Evolutionary conservation across 2,329 filamentous ascomycete genomes (phyloP).

Genomic region (Aureobasidium sp.): DNA sequence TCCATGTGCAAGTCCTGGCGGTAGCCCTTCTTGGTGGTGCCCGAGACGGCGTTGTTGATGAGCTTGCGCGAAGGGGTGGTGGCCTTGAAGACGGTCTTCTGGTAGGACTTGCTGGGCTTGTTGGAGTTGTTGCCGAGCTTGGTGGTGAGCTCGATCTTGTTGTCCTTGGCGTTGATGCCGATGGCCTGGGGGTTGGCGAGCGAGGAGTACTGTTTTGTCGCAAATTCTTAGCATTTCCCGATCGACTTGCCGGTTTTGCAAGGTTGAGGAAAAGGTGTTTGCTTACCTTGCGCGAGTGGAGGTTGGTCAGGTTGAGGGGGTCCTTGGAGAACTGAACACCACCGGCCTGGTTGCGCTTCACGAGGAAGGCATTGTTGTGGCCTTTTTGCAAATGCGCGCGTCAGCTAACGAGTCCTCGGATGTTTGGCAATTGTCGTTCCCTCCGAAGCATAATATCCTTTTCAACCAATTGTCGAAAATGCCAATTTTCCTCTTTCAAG

Average conservation of each 20-base stretch:
- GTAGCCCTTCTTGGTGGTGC: constrained; percentile 77
- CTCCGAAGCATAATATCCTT: too few species aligned
- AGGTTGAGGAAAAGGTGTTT: too few species aligned
- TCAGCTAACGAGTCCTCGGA: constrained; percentile 9
- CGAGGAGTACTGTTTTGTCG: constrained; percentile 67
- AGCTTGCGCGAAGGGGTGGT: constrained; percentile 73
- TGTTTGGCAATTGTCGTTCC: background rate
- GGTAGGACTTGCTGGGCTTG: constrained; percentile 61
- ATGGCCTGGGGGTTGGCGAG: constrained; percentile 81
- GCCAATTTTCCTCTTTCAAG: too few species aligned
- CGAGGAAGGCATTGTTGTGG: constrained; percentile 79
- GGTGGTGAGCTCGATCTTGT: constrained; percentile 68
- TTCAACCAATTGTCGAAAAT: too few species aligned
- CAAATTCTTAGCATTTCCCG: too few species aligned
- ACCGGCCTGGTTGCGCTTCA: constrained; percentile 74
- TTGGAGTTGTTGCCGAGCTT: constrained; percentile 69
- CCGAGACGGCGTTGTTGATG: constrained; percentile 80
- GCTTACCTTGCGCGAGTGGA: constrained; percentile 84
- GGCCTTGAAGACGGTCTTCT: constrained; percentile 60
- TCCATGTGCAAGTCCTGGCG: constrained; percentile 44
- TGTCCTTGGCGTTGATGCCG: constrained; percentile 70
- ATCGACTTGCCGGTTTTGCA: too few species aligned
- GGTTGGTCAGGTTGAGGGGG: constrained; percentile 86
- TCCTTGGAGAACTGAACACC: constrained; percentile 88
- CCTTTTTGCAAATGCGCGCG: constrained; percentile 43